Percentiles rank a stretch among this genome's conserved stretches.
These are phyloP conservation scores for Chaetomium strumarium DNA, from an alignment of 2,329 filamentous ascomycete species.

Conservation along the genomic window DNA sequence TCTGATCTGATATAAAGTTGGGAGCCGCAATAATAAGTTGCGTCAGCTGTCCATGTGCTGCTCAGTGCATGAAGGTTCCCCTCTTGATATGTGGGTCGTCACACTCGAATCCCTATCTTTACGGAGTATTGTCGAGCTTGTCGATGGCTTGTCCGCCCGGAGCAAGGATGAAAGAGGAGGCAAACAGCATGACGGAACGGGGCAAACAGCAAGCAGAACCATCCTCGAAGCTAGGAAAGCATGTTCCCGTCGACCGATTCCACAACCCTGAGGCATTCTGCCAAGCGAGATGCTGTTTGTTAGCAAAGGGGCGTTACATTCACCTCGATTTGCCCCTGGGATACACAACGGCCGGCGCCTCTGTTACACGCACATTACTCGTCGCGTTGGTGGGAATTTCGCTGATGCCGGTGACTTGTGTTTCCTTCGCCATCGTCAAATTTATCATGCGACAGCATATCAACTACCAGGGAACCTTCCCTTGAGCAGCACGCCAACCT, in stretches of 20 bases:
- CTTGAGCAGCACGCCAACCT: neutral
- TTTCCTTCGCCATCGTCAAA: neutral
- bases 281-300: slow-evolving; percentile 5
- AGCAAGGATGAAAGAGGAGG: slow-evolving; percentile 16
- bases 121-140: too few species aligned
- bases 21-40: too few species aligned
- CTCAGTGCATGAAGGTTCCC: too few species aligned
- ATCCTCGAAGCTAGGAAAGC: neutral
- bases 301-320: neutral
- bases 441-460: too few species aligned
- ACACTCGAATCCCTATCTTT: too few species aligned
- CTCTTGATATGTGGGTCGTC: too few species aligned
- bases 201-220: slow-evolving; percentile 15
- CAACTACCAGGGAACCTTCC: neutral
- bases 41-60: too few species aligned
- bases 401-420: neutral
- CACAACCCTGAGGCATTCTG: slow-evolving; percentile 3
- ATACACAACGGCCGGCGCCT: too few species aligned
- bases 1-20: too few species aligned
- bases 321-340: too few species aligned
- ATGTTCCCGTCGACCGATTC: slow-evolving; percentile 4
- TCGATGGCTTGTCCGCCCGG: slow-evolving; percentile 8
- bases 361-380: too few species aligned
- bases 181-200: neutral
- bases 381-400: too few species aligned